Conservation (phyloP, 495 filamentous ascomycete genomes). For the Xylaria palmicola region DNA sequence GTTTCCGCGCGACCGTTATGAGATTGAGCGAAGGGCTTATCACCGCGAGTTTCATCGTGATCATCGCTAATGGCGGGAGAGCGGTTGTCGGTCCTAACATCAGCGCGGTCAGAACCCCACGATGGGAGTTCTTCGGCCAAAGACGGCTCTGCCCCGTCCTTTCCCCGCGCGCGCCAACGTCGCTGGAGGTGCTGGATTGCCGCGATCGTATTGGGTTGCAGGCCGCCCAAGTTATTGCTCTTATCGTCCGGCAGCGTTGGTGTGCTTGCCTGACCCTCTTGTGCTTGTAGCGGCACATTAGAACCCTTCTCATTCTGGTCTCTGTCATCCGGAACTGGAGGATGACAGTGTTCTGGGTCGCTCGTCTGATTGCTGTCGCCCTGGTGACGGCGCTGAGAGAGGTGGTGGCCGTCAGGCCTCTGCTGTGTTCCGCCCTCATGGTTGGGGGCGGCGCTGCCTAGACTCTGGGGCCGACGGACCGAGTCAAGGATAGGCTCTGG, state of each 20-base stretch:
- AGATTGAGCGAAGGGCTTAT: neutral
- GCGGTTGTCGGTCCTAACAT: neutral
- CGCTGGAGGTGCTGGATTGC: neutral
- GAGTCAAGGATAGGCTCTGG: slow-evolving; percentile 13
- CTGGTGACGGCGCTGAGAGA: too few relatives aligned
- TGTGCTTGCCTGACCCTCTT: too few relatives aligned
- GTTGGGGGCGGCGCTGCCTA: slow-evolving; percentile 5
- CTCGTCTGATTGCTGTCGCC: too few relatives aligned
- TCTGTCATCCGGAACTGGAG: too few relatives aligned
- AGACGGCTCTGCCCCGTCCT: neutral
- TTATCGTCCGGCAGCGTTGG: too few relatives aligned
- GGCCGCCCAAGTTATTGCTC: too few relatives aligned
- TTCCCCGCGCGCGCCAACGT: neutral
- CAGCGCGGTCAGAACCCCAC: neutral
- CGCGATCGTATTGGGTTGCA: neutral
- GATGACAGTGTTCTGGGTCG: too few relatives aligned
- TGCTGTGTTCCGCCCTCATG: neutral
- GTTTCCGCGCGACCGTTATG: neutral
- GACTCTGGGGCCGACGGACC: slow-evolving; percentile 9
- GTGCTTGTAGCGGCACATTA: too few relatives aligned
- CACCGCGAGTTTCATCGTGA: neutral
- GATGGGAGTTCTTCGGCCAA: neutral
- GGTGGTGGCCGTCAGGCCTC: neutral
- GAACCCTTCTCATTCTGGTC: too few relatives aligned
- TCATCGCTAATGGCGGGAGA: neutral